These are phyloP conservation scores for Talaromyces sp. DNA, from an alignment of 2,329 filamentous ascomycete species.

Conservation along the genomic window DNA sequence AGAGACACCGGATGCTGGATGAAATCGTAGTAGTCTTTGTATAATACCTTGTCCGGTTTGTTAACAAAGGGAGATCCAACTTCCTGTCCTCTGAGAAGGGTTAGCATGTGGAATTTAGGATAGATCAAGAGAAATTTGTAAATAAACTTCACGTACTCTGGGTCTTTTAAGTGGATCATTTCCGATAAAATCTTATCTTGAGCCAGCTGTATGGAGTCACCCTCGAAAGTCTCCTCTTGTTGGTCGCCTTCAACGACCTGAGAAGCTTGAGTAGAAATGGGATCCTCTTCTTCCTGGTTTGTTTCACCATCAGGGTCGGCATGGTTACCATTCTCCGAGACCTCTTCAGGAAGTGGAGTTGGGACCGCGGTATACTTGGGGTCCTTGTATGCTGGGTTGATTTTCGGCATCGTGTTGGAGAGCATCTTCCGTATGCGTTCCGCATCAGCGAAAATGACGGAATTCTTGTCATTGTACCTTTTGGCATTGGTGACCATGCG, in stretches of 20 bases:
- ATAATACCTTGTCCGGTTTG: constrained; percentile 66
- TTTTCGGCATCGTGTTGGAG: constrained; percentile 81
- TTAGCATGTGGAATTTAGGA: constrained; percentile 11
- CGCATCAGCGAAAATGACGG: constrained; percentile 73
- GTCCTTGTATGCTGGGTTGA: constrained; percentile 75
- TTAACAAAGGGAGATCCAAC: constrained; percentile 72
- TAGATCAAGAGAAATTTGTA: not conserved
- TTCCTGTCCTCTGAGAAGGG: constrained; percentile 52
- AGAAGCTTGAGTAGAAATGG: constrained; percentile 13
- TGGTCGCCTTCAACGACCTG: constrained; percentile 44
- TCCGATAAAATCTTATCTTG: constrained; percentile 82
- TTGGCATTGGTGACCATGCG: constrained; percentile 85
- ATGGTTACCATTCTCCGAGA: constrained; percentile 21
- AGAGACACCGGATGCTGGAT: constrained; percentile 79
- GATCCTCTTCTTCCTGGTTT: constrained; percentile 18
- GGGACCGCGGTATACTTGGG: constrained; percentile 66
- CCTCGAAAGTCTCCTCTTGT: constrained; percentile 61
- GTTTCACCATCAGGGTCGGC: constrained; percentile 17
- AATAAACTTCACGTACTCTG: constrained; percentile 1
- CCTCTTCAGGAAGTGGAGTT: constrained; percentile 65
- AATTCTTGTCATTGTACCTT: constrained; percentile 71
- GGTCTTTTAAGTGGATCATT: constrained; percentile 40
- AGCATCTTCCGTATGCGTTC: constrained; percentile 81
- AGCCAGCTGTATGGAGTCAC: constrained; percentile 74
- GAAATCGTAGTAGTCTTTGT: constrained; percentile 78